Conservation (phyloP, 495 filamentous ascomycete genomes). For the Articulospora tetracladia region DNA sequence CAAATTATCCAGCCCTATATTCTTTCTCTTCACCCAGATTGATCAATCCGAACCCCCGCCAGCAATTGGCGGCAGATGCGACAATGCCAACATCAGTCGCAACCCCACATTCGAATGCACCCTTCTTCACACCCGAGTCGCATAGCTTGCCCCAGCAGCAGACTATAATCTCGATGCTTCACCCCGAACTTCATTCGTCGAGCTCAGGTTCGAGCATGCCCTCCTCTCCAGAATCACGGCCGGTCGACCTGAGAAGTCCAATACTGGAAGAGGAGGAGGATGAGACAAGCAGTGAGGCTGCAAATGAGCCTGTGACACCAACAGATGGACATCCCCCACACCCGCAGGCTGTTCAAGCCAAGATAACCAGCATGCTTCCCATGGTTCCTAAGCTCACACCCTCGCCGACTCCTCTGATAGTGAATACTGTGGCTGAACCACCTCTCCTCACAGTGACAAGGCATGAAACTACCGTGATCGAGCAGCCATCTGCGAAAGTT, state of each 20-base stretch:
- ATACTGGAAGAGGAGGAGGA: slow-evolving; percentile 25
- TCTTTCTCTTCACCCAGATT: background rate
- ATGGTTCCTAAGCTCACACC: background rate
- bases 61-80: background rate
- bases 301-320: slow-evolving; percentile 23
- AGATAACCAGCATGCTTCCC: slow-evolving; percentile 1
- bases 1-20: no score
- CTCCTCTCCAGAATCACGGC: slow-evolving; percentile 18
- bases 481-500: slow-evolving; percentile 2
- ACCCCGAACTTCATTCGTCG: background rate
- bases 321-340: slow-evolving; percentile 12
- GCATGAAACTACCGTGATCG: slow-evolving; percentile 10
- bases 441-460: slow-evolving; percentile 5
- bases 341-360: slow-evolving; percentile 7
- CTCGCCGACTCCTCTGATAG: slow-evolving; percentile 18
- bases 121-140: slow-evolving; percentile 5
- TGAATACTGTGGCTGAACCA: slow-evolving; percentile 28
- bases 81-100: background rate
- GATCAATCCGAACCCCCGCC: no score
- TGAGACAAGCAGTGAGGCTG: slow-evolving; percentile 21
- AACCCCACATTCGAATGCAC: slow-evolving; percentile 4
- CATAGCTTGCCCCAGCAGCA: slow-evolving; percentile 11
- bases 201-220: slow-evolving; percentile 5
- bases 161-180: background rate
- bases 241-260: slow-evolving; percentile 13